Evolutionary conservation across 345 rosid genomes (phyloP).

Genomic region (Lumnitzera littorea): DNA sequence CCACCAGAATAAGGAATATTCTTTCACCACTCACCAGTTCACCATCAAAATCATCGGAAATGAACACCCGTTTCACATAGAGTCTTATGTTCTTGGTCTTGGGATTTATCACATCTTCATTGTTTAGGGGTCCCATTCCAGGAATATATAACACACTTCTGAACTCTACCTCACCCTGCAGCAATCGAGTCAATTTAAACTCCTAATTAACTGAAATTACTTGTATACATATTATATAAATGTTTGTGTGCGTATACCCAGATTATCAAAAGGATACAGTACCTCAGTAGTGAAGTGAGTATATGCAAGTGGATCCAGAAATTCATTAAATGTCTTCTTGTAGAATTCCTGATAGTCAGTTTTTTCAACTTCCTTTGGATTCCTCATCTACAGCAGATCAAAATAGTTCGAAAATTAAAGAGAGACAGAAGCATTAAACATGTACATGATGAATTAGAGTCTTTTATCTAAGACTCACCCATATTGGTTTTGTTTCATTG

Average conservation of each 20-base stretch:
- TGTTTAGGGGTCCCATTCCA: constrained; percentile 97
- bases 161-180: constrained; percentile 98
- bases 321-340: constrained; percentile 88
- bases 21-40: constrained; percentile 59
- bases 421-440: not conserved
- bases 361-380: constrained; percentile 69
- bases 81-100: constrained; percentile 87
- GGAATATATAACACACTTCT: constrained; percentile 89
- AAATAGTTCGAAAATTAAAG: not conserved
- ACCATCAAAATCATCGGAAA: constrained; percentile 99
- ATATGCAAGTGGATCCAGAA: constrained; percentile 82
- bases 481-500: constrained; percentile 90
- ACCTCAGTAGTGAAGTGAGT: constrained; percentile 95
- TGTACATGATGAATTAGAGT: not conserved
- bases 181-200: not conserved
- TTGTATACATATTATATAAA: too few relatives aligned
- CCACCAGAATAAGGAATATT: not conserved
- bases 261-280: not conserved
- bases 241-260: too few relatives aligned
- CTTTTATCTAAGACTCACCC: constrained; percentile 46
- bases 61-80: constrained; percentile 93
- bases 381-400: constrained; percentile 59
- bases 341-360: constrained; percentile 84
- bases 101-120: constrained; percentile 77
- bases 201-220: too few relatives aligned